phyloP scores from a whole-genome alignment of 805 yeast genomes.

The Naumovozyma castellii region DNA sequence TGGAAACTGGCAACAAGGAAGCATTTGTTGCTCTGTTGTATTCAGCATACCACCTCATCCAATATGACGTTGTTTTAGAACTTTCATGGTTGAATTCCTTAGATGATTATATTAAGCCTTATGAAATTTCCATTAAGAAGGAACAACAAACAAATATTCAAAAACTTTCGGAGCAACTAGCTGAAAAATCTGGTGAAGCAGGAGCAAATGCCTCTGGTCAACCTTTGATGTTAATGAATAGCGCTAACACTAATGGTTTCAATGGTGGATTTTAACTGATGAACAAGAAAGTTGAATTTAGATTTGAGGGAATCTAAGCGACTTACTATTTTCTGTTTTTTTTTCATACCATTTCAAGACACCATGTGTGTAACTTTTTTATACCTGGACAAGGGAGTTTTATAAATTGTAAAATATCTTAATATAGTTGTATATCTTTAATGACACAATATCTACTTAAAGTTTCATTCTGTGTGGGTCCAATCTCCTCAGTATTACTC shows the following conservation, averaged over 20 bases:
- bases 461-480: too few relatives aligned
- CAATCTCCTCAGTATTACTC: too few relatives aligned
- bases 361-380: too few relatives aligned
- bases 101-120: constrained; percentile 82
- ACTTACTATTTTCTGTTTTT: too few relatives aligned
- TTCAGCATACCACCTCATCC: constrained; percentile 71
- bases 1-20: constrained; percentile 93
- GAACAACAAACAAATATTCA: constrained; percentile 64
- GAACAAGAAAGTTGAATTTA: too few relatives aligned
- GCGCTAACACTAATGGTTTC: constrained; percentile 44
- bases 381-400: too few relatives aligned
- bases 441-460: too few relatives aligned
- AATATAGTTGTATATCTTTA: background rate
- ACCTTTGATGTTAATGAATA: constrained; percentile 76
- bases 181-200: constrained; percentile 51
- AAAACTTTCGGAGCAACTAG: constrained; percentile 60
- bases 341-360: too few relatives aligned
- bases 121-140: constrained; percentile 71
- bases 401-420: background rate
- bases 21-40: constrained; percentile 85
- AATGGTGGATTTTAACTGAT: background rate
- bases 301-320: background rate
- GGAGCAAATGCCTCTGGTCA: constrained; percentile 48
- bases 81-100: constrained; percentile 83
- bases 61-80: constrained; percentile 78